phyloP scores from a whole-genome alignment of 768 basidiomycete species.

The Tulasnella sp. region DNA sequence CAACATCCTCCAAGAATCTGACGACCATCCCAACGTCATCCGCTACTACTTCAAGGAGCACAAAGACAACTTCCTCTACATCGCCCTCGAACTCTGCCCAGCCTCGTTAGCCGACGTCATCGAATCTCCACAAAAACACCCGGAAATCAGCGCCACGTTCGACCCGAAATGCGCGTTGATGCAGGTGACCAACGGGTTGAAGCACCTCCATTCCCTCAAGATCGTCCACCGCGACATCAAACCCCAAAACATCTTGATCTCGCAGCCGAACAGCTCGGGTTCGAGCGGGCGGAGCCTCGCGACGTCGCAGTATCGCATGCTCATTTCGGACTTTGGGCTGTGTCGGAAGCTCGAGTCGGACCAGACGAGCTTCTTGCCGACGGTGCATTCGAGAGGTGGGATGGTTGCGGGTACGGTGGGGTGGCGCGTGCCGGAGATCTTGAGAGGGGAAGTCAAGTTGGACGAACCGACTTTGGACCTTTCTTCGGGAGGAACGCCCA shows the following conservation, averaged over 20 bases:
- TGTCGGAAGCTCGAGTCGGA: slow-evolving; percentile 93
- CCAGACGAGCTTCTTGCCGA: slow-evolving; percentile 93
- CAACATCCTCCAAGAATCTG: slow-evolving; percentile 85
- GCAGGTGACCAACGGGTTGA: slow-evolving; percentile 78
- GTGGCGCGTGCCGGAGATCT: slow-evolving; percentile 95
- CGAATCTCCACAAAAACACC: slow-evolving; percentile 62
- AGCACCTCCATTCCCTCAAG: slow-evolving; percentile 54
- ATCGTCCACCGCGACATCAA: too few relatives aligned
- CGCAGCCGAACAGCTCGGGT: too few relatives aligned
- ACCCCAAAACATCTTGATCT: too few relatives aligned
- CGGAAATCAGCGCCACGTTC: slow-evolving; percentile 64
- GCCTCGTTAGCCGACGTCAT: slow-evolving; percentile 80
- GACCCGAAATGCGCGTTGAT: slow-evolving; percentile 78
- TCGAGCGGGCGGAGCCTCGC: slow-evolving; percentile 39
- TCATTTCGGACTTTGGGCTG: slow-evolving; percentile 94
- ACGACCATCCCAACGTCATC: slow-evolving; percentile 98
- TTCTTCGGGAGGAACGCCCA: slow-evolving; percentile 41
- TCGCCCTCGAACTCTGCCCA: slow-evolving; percentile 91
- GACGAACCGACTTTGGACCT: slow-evolving; percentile 56
- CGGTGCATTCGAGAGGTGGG: slow-evolving; percentile 57
- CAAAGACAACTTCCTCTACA: slow-evolving; percentile 88
- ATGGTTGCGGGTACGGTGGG: slow-evolving; percentile 90
- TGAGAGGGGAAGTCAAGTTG: slow-evolving; percentile 86
- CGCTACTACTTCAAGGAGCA: slow-evolving; percentile 96
- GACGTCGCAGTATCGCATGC: slow-evolving; percentile 54